Percentiles rank a stretch among this genome's conserved stretches.
phyloP scores from a whole-genome alignment of 1,284 basidiomycete genomes.

The Apiotrichum domesticum region DNA sequence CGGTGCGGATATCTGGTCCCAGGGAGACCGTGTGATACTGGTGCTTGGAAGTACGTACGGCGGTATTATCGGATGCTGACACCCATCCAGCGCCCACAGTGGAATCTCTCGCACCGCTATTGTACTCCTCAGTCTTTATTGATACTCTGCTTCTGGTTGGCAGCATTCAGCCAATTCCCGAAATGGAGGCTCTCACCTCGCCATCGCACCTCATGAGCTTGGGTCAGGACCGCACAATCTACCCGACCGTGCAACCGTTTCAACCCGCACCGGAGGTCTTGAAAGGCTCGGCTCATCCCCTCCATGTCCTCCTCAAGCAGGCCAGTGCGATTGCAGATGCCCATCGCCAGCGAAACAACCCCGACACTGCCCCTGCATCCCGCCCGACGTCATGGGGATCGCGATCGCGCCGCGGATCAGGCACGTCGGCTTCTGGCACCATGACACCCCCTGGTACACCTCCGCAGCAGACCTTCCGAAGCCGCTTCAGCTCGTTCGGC shows the following conservation, averaged over 20 bases:
- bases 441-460: conserved; percentile 6
- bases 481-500: conserved; percentile 1
- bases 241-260: conserved; percentile 33
- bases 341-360: conserved; percentile 10
- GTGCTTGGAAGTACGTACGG: conserved; percentile 30
- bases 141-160: conserved; percentile 35
- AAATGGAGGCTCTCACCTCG: conserved; percentile 32
- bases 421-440: background rate
- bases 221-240: conserved; percentile 21
- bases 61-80: background rate
- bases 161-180: conserved; percentile 19
- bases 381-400: background rate
- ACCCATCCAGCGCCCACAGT: background rate
- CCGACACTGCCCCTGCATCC: background rate
- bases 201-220: conserved; percentile 27
- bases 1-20: conserved; percentile 25
- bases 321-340: conserved; percentile 24
- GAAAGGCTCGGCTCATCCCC: conserved; percentile 10
- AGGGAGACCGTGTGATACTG: conserved; percentile 25
- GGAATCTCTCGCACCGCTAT: conserved; percentile 25
- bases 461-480: background rate
- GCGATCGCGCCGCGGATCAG: conserved; percentile 15
- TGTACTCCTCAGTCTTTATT: conserved; percentile 29
- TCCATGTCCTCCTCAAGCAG: conserved; percentile 24
- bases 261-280: conserved; percentile 4